Conservation (phyloP, 2,329 filamentous ascomycete species). For the Daldinia eschscholtzii region DNA sequence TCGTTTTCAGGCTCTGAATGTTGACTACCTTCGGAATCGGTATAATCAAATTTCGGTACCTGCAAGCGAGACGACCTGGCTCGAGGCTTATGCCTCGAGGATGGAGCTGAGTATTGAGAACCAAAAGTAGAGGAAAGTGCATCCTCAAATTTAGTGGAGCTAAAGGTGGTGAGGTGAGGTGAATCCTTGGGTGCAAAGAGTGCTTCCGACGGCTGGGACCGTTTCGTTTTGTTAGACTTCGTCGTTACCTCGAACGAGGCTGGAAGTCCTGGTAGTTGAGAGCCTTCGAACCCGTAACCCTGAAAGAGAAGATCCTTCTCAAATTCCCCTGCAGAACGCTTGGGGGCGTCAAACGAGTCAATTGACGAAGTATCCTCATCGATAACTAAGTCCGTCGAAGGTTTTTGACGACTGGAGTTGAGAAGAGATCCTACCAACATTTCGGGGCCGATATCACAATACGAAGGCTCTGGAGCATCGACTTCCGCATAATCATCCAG, state of each 20-base stretch:
- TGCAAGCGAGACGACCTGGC: conserved; percentile 30
- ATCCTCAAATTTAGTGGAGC: conserved; percentile 23
- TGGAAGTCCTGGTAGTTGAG: conserved; percentile 47
- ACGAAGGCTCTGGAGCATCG: conserved; percentile 13
- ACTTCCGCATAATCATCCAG: conserved; percentile 29
- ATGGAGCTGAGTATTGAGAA: conserved; percentile 31
- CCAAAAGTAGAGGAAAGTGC: conserved; percentile 4
- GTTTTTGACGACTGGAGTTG: conserved; percentile 17
- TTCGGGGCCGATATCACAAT: conserved; percentile 12
- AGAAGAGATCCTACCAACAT: conserved; percentile 25
- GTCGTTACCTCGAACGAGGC: conserved; percentile 41
- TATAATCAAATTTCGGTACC: conserved; percentile 38
- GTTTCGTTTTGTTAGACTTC: conserved; percentile 7
- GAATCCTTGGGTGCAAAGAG: conserved; percentile 12
- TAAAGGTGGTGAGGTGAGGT: conserved; percentile 23
- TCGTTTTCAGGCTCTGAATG: conserved; percentile 21
- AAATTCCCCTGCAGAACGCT: conserved; percentile 41
- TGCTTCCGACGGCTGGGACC: conserved; percentile 19
- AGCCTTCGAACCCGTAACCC: conserved; percentile 43
- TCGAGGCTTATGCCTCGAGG: conserved; percentile 17
- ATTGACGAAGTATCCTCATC: conserved; percentile 46
- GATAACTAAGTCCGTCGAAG: conserved; percentile 40
- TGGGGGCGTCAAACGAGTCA: conserved; percentile 41
- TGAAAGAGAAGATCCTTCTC: conserved; percentile 50
- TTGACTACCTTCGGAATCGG: conserved; percentile 40